Base-by-base conservation (phyloP, 2,329 filamentous ascomycete genomes). In the Fusarium hainanense region DNA sequence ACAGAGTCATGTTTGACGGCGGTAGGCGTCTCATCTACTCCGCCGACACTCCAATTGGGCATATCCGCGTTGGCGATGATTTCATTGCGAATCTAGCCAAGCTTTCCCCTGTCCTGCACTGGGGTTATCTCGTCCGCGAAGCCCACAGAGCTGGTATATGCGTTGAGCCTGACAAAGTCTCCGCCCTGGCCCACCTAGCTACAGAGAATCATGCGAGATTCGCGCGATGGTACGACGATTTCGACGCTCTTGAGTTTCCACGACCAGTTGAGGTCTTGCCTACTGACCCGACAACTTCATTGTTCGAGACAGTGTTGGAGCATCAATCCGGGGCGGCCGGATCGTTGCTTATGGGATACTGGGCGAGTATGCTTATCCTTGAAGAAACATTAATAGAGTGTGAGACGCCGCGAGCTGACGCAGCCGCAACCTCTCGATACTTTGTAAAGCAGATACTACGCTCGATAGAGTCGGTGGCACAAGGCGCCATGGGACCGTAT, bases 361-460 rank as follows among this genome's bases (percentile, higher is more conserved):
- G 80, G 79, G 78, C 80, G 9, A 79, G 77, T 40, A 72, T 80
- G 71, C 71, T 82, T n/a, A 78, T 83, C 51, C 67, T 83, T 34
- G 78, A 83, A 55, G 80, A 80, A 62, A 74, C 73, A 9, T 48
- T 83, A 50, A 74, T 76, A 21, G 75, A 78, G 54, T 82, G 80
- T 58, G 71, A 69, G 16, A 68, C 73, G 30, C 72, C 71, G 9
- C 69, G 70, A n/a, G 44, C 49, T 8, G 57, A 75, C 28, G 77
- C 76, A 40, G 71, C 68, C 10, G 68, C 72, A 28, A 69, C 49
- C 30, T 79, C 79, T 57, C 58, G 65, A 25, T 62, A 70, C 41
- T 65, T 79, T 5, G 75, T 77, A 16, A 63, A 67, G 23, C 76
- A 75, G 30, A 82, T 83, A 44, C 65, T 80, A 32, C 77, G 79